Evolutionary conservation across 177 flowering plant genomes (phyloP), one percentile per base, ranked within the genome.

Genomic region (Vitis hybrid): DNA sequence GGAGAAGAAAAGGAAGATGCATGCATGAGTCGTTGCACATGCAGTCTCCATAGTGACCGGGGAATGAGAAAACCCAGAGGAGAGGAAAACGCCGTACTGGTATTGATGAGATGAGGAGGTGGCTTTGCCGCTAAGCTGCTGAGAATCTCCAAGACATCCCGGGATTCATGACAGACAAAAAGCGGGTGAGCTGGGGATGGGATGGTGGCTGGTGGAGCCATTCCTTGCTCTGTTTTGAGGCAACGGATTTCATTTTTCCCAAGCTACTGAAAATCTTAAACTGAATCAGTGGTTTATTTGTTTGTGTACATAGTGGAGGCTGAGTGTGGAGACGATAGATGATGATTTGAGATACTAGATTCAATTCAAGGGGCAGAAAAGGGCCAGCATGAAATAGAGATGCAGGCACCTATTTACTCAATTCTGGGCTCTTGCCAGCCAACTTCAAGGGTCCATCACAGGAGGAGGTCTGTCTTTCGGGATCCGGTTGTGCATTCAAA

Each of bases 221-320:
- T 80, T 69, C 83, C 77, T 80, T 77, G 68, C 83, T 75, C 75
- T 61, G 67, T 66, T 49, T 70, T 67, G 80, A 67, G 74, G 80
- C 80, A 77, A 77, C 61, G 55, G 48, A 48, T 20, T 50, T 9
- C 21, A 20, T 32, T 24, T 18, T 8, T 12, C 9, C 21, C 60
- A 66, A 58, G 27, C 14, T 58, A 21, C 15, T 6, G 46, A 35
- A 35, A 35, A 35, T 35, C 46, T 35, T 35, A 7, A 6, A 6
- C 46, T 7, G 46, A 35, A 35, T 35, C 46, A 35, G 7, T 35
- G 46, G 46, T 35, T 35, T 35, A 35, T 35, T 35, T 35, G 46
- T 35, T 35, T 35, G 46, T 35, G 46, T 35, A 35, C 7, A 0
- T 6, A 35, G 46, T 35, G 46, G 8, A 35, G 46, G 46, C 46